These are phyloP conservation scores for Coleophoma crateriformis DNA, from an alignment of 2,329 filamentous ascomycete species.

Conservation along the genomic window DNA sequence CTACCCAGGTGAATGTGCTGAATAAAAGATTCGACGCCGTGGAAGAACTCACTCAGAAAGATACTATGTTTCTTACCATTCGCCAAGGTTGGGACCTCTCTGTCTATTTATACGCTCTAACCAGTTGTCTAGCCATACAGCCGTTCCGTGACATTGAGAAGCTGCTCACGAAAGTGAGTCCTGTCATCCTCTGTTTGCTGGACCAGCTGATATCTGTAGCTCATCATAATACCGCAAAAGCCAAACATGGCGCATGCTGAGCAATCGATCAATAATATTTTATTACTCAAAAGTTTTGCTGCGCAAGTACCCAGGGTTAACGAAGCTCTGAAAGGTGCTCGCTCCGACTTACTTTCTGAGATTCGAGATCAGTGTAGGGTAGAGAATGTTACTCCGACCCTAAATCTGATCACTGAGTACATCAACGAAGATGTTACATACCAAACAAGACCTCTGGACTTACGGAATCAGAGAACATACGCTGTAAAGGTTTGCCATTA, in stretches of 20 bases:
- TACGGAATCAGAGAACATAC: slow-evolving; percentile 86
- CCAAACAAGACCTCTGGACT: slow-evolving; percentile 72
- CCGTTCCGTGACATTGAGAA: slow-evolving; percentile 75
- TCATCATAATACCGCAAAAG: slow-evolving; percentile 70
- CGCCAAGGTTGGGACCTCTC: slow-evolving; percentile 50
- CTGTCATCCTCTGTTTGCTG: background rate
- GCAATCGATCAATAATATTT: slow-evolving; percentile 78
- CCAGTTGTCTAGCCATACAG: slow-evolving; percentile 53
- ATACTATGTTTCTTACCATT: slow-evolving; percentile 77
- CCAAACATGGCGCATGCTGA: slow-evolving; percentile 65
- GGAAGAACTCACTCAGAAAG: slow-evolving; percentile 73
- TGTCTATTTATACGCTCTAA: background rate
- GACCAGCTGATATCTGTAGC: slow-evolving; percentile 35
- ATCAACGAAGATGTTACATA: slow-evolving; percentile 81
- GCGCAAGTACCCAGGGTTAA: slow-evolving; percentile 61
- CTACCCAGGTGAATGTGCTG: slow-evolving; percentile 65
- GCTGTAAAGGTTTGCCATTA: slow-evolving; percentile 63
- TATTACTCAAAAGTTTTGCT: slow-evolving; percentile 81
- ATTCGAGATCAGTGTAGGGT: slow-evolving; percentile 67
- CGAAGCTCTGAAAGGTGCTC: slow-evolving; percentile 59
- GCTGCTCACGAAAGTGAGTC: slow-evolving; percentile 64
- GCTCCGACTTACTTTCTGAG: slow-evolving; percentile 57
- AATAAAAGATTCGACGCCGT: slow-evolving; percentile 73
- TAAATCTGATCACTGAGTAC: slow-evolving; percentile 58
- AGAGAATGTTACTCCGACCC: slow-evolving; percentile 53